Evolutionary conservation across 148 eudicot species (phyloP).

Genomic region (Gaultheria prostrata): DNA sequence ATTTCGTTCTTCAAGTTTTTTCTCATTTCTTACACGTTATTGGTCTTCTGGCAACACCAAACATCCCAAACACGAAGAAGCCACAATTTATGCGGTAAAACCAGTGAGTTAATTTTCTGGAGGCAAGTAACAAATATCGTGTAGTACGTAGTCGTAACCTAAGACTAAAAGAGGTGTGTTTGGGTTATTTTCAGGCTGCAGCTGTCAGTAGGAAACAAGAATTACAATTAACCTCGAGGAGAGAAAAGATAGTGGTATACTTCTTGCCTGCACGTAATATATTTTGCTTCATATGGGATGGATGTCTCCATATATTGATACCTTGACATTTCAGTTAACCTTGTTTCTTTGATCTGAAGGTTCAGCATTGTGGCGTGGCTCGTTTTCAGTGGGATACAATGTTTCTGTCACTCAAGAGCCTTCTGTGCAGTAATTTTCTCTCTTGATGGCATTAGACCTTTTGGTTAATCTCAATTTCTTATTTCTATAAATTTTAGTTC

Average conservation of each 20-base stretch:
- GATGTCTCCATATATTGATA: neutral
- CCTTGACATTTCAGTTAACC: neutral
- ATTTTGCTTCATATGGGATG: neutral
- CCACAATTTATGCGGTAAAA: constrained; percentile 2
- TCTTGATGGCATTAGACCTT: constrained; percentile 12
- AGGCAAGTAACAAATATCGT: neutral
- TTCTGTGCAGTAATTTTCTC: constrained; percentile 31
- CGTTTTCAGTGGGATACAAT: constrained; percentile 20
- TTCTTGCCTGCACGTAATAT: neutral
- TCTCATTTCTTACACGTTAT: neutral
- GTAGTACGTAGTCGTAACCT: neutral
- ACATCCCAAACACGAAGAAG: constrained; percentile 20
- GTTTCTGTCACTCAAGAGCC: constrained; percentile 27
- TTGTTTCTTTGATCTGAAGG: constrained; percentile 17
- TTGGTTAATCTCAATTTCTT: neutral
- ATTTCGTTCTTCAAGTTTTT: neutral
- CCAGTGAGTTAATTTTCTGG: constrained; percentile 20
- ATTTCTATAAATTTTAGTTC: neutral
- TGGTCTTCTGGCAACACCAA: constrained; percentile 19
- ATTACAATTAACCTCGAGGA: constrained; percentile 16
- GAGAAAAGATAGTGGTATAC: constrained; percentile 30
- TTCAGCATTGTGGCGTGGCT: constrained; percentile 27
- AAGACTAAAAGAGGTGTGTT: neutral
- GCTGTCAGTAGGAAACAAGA: constrained; percentile 20
- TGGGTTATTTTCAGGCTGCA: constrained; percentile 27